These are phyloP conservation scores for Thelephora aurantiotincta DNA, from an alignment of 768 basidiomycete species.

Conservation along the genomic window DNA sequence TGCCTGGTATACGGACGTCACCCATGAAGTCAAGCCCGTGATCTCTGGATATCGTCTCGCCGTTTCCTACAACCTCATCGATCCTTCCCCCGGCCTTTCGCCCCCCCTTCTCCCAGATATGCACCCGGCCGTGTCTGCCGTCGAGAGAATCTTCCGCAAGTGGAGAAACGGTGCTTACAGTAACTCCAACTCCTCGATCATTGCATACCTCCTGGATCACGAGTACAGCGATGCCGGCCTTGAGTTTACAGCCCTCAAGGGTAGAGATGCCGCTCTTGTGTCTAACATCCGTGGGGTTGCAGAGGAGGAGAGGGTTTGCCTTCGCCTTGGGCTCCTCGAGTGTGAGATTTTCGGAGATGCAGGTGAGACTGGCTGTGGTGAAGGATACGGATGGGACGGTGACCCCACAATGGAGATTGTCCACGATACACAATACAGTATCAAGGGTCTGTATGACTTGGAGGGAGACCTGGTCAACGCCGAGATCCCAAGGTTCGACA, in stretches of 20 bases:
- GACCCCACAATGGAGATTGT: conserved; percentile 9
- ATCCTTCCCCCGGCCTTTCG: conserved; percentile 12
- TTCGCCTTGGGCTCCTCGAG: no score
- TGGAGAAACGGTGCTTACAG: conserved; percentile 20
- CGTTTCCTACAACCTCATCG: conserved; percentile 36
- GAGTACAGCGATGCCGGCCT: conserved; percentile 19
- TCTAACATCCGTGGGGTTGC: no score
- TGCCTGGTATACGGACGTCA: conserved; percentile 41
- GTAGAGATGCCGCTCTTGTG: conserved; percentile 17
- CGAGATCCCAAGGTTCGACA: conserved; percentile 4
- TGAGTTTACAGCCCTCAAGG: conserved; percentile 20
- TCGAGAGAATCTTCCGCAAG: conserved; percentile 21
- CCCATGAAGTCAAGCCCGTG: conserved; percentile 34
- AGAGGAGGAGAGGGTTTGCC: no score
- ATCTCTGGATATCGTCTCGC: conserved; percentile 37
- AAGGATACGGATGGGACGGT: conserved; percentile 4
- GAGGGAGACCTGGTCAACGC: conserved; percentile 7
- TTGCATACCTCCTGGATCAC: conserved; percentile 21
- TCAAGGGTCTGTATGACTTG: conserved; percentile 10
- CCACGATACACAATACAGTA: conserved; percentile 2
- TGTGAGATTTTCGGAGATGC: no score
- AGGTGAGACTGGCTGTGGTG: not conserved
- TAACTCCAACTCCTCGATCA: not conserved
- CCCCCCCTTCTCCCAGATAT: conserved; percentile 18
- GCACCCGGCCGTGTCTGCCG: conserved; percentile 7